Base-by-base conservation (phyloP, 345 rosid genomes). In the Heritiera littoralis region DNA sequence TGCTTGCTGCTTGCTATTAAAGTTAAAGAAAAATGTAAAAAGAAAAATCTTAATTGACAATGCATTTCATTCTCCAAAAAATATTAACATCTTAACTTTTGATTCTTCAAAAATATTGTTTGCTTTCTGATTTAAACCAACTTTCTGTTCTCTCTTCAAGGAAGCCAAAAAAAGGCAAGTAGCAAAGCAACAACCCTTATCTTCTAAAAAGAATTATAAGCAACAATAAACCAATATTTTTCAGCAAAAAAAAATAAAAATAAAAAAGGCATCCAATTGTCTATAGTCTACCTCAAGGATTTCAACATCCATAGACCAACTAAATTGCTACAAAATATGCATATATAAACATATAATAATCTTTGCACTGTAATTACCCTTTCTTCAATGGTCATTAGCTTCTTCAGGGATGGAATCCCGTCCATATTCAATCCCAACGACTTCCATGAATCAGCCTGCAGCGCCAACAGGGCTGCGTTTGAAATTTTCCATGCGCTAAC, bases 381-480 rank as follows among this genome's bases (percentile, higher is more conserved):
- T 70, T 92, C 88, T 87, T 95, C 99, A 46, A 81, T 66, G 46
- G 78, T 56, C 83, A 92, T 91, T 72, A 93, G 92, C 71, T 84
- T 83, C 43, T 86, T 84, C 38, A 95, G 87, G 7, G 98, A 81
- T 6, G 92, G 93, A 77, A 93, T 87, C 46, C 88, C 91, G 85
- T 90, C 92, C 96, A 93, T 88, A 72, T 83, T 83, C 51, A 92
- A 86, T 1, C 96, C 95, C 69, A 96, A 80, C 0, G 93, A 86
- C 66, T 83, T 89, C 98, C 98, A 92, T 41, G 97, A 89, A 72
- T 91, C 91, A 55, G 82, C 90, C 81, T 81, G 83, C 78, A 92
- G 84, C 4, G 72, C 68, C 74, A 70, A 46, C 38, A 90, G 79
- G 76, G 80, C 94, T 3, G 85, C 82, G 80, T 83, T 79, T 15